Percentiles rank a stretch among this genome's conserved stretches.
Evolutionary conservation across 768 basidiomycete genomes (phyloP).

Genomic region (Phylloporus sp.): DNA sequence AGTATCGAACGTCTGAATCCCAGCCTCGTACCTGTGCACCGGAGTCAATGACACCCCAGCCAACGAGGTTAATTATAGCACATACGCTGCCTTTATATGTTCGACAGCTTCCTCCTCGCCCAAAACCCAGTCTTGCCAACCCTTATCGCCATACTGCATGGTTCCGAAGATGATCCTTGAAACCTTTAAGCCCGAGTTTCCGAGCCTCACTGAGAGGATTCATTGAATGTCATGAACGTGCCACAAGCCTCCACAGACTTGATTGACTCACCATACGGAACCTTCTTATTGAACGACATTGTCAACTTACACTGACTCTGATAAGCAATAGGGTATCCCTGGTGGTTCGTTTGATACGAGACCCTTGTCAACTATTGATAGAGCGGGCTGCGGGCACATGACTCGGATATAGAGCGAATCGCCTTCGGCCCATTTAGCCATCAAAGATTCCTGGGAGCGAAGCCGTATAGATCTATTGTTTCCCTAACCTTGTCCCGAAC

Average conservation of each 20-base stretch:
- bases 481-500: neutral
- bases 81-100: constrained; percentile 47
- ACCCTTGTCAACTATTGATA: neutral
- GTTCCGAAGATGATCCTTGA: constrained; percentile 49
- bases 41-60: neutral
- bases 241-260: neutral
- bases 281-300: constrained; percentile 24
- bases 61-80: neutral
- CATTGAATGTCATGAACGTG: neutral
- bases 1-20: constrained; percentile 36
- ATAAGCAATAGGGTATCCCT: neutral
- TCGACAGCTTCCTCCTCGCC: constrained; percentile 43
- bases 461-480: too few species aligned
- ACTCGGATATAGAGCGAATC: too few species aligned
- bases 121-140: constrained; percentile 54
- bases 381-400: neutral
- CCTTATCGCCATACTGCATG: constrained; percentile 42
- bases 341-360: neutral
- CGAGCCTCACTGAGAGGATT: constrained; percentile 35
- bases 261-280: constrained; percentile 32
- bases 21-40: constrained; percentile 30
- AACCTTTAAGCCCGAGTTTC: constrained; percentile 48
- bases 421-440: too few species aligned
- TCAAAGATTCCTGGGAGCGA: too few species aligned
- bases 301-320: neutral